A percentile compares a stretch with the other conserved stretches of the same genome.
Conservation (phyloP, 1,284 basidiomycete genomes). For the Puccinia novopanici region DNA sequence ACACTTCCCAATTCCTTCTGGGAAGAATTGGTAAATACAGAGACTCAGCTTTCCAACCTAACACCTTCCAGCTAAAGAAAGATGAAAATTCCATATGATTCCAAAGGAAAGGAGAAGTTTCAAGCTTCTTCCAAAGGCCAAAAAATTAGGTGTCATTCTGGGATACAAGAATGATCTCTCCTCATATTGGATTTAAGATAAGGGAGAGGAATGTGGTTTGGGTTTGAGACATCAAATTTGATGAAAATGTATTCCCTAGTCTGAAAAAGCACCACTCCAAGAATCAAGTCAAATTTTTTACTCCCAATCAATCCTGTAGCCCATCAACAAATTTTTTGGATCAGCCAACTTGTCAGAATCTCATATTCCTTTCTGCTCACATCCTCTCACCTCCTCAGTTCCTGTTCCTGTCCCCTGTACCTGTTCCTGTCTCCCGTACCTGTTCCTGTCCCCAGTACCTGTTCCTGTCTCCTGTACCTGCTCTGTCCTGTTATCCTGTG, state of each 20-base stretch:
- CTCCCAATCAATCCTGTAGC: neutral
- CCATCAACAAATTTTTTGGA: too few species aligned
- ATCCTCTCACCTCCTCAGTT: too few species aligned
- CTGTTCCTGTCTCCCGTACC: too few species aligned
- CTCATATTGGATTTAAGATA: neutral
- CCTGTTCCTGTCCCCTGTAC: too few species aligned
- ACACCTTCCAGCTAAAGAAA: neutral
- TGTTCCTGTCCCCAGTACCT: too few species aligned
- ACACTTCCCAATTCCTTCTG: neutral
- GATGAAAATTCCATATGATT: neutral
- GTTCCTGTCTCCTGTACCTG: too few species aligned
- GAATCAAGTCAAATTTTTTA: neutral
- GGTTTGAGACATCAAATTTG: neutral
- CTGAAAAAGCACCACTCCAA: neutral
- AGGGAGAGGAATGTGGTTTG: neutral
- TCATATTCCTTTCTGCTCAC: too few species aligned
- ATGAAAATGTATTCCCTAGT: neutral
- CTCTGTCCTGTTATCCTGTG: too few species aligned
- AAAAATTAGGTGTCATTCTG: too few species aligned
- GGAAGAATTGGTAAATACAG: constrained; percentile 24
- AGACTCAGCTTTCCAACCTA: neutral
- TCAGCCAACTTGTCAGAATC: too few species aligned
- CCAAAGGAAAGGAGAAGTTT: neutral
- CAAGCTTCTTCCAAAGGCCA: neutral
- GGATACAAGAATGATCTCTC: constrained; percentile 9